phyloP scores from a whole-genome alignment of 345 rosid genomes.

The Brassica juncea region DNA sequence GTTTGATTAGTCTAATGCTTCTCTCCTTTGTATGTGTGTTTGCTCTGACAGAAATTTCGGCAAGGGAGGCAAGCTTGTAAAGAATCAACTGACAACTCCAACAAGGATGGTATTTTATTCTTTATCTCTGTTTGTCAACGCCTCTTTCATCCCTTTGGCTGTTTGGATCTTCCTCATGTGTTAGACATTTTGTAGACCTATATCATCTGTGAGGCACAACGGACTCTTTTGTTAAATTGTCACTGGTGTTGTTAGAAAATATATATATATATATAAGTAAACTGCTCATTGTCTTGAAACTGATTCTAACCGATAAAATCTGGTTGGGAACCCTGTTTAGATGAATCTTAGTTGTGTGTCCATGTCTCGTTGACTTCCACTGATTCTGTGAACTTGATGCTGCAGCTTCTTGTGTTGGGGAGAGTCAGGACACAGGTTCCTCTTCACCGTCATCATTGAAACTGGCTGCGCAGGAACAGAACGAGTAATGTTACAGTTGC shows the following conservation, averaged over 20 bases:
- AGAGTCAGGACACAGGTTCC: constrained; percentile 88
- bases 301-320: neutral
- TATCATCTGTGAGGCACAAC: neutral
- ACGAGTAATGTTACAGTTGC: constrained; percentile 57
- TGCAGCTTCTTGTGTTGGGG: constrained; percentile 74
- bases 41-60: constrained; percentile 71
- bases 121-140: neutral
- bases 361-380: neutral
- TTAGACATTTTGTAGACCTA: neutral
- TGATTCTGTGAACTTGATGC: constrained; percentile 22
- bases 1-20: neutral
- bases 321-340: neutral
- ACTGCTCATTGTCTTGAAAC: neutral
- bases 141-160: neutral
- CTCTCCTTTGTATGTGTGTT: constrained; percentile 13
- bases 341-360: neutral
- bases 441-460: constrained; percentile 74
- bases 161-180: neutral
- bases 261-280: neutral
- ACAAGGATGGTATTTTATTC: constrained; percentile 73
- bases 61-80: constrained; percentile 90
- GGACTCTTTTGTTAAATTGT: neutral
- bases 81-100: constrained; percentile 79
- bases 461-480: constrained; percentile 66
- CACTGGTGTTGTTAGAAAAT: neutral